phyloP scores from a whole-genome alignment of 352 stramenopile species.

The Aphanomyces euteiches region DNA sequence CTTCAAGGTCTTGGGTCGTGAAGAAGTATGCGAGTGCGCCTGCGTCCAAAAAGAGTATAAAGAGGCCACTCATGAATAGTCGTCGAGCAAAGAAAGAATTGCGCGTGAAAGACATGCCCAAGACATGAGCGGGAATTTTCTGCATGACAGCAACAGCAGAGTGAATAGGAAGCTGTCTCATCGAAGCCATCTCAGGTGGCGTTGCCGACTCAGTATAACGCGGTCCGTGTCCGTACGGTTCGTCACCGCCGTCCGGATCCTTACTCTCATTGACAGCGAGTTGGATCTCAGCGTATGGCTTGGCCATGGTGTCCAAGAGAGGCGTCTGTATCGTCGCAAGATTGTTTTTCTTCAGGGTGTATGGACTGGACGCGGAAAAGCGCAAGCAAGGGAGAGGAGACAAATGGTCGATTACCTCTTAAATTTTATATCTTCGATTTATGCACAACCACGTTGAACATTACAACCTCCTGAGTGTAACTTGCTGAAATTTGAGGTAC shows the following conservation, averaged over 20 bases:
- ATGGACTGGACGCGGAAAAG: too few relatives aligned
- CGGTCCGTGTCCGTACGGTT: constrained; percentile 1
- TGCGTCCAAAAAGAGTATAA: constrained; percentile 56
- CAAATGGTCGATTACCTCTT: too few relatives aligned
- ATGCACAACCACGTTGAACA: too few relatives aligned
- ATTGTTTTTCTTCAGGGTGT: not conserved
- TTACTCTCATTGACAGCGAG: not conserved
- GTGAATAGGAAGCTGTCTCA: not conserved
- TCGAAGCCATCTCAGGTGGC: not conserved
- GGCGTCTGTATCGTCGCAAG: constrained; percentile 1
- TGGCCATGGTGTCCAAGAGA: constrained; percentile 1
- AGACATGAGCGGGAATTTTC: constrained; percentile 1
- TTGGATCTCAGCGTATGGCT: not conserved
- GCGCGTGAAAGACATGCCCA: constrained; percentile 39
- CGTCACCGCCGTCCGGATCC: not conserved
- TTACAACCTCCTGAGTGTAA: too few relatives aligned
- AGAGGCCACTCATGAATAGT: constrained; percentile 53
- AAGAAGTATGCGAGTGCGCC: constrained; percentile 62
- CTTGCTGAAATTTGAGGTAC: too few relatives aligned
- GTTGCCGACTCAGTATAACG: not conserved
- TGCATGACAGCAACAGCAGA: constrained; percentile 18
- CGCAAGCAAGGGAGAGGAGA: too few relatives aligned
- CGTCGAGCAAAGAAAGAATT: constrained; percentile 81
- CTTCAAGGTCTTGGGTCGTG: constrained; percentile 34
- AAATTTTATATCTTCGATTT: too few relatives aligned